Base-by-base conservation (phyloP, 352 stramenopile species). In the Pythium dissimile region DNA sequence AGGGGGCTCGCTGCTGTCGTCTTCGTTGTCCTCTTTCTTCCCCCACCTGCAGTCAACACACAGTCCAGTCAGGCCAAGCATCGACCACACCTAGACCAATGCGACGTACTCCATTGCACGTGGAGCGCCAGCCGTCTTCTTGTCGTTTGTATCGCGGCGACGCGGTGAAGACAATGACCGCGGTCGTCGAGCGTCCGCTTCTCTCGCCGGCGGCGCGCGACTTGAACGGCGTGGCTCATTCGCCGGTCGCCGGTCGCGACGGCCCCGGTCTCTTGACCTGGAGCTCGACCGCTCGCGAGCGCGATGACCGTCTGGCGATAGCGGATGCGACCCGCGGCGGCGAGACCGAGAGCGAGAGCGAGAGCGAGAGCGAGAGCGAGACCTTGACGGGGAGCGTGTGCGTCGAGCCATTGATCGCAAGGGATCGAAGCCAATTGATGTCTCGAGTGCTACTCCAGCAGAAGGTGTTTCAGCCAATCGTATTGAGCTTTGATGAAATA, bases 11-110 rank as follows among this genome's bases (percentile, higher is more conserved):
- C 71, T 42, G 5, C 58, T 59, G 7, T 62, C 65, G 0, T 63
- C 67, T 23, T 86, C 59, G 8, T 86, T 58, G 37, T 88, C 73
- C 55, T 89, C 80, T 27, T 81, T 57, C 64, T 92, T 89, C 9
- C 82, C 82, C 82, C 84, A 92, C 42, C 81, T 92, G 27, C 11
- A 42, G 27, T 12, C 18, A 34, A 13, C 13, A 45, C 15, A n/a
- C 1, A 18, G 34, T 38, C 15, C 2, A 20, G 6, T 27, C 21
- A 21, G 10, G 18, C 11, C n/a, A 23, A 34, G 41, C 26, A 34
- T 18, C 21, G 8, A 20, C 43, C 42, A 34, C 43, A 23, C n/a
- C 4, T 26, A 42, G 24, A 18, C n/a, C n/a, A n/a, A n/a, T 37
- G 10, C 8, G 3, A 66, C 72, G 52, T 46, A 86, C 74, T 85